A percentile compares a stretch with the other conserved stretches of the same genome.
Conservation (phyloP, 1,139 yeast genomes). For the Yamadazyma dendronema region DNA sequence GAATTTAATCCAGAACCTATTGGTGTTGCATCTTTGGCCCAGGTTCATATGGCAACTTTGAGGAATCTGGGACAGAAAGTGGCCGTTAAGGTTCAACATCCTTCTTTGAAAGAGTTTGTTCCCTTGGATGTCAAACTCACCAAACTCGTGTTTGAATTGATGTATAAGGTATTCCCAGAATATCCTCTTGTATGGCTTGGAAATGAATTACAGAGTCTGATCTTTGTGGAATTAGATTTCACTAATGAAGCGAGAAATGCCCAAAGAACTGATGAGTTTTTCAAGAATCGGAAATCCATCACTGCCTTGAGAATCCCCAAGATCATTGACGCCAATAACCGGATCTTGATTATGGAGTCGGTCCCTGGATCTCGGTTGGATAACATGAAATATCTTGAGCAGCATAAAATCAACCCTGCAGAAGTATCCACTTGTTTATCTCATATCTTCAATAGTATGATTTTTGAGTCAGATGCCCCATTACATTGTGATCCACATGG, state of each 20-base stretch:
- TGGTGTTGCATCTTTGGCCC: constrained; percentile 96
- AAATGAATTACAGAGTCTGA: constrained; percentile 83
- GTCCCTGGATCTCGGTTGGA: constrained; percentile 83
- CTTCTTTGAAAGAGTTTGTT: constrained; percentile 79
- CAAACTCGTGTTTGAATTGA: constrained; percentile 66
- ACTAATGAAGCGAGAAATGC: constrained; percentile 86
- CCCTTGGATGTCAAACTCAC: constrained; percentile 87
- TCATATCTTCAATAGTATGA: constrained; percentile 91
- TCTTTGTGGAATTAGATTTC: constrained; percentile 86
- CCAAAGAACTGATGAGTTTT: constrained; percentile 61
- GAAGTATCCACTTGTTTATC: constrained; percentile 84
- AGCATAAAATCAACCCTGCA: constrained; percentile 64
- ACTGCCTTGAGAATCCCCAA: constrained; percentile 84
- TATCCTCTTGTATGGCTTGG: constrained; percentile 93
- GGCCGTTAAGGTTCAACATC: constrained; percentile 95
- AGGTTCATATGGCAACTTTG: constrained; percentile 80
- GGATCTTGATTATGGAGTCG: constrained; percentile 87
- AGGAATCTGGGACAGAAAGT: constrained; percentile 65
- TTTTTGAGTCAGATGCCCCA: constrained; percentile 87
- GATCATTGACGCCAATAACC: constrained; percentile 60
- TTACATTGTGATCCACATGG: constrained; percentile 99
- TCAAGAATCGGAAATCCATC: constrained; percentile 48
- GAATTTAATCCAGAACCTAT: constrained; percentile 73
- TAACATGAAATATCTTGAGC: constrained; percentile 61
- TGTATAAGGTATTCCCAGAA: constrained; percentile 84